These are phyloP conservation scores for Spinellus fusiger DNA, from an alignment of 192 early-diverging fungal species.

Conservation along the genomic window DNA sequence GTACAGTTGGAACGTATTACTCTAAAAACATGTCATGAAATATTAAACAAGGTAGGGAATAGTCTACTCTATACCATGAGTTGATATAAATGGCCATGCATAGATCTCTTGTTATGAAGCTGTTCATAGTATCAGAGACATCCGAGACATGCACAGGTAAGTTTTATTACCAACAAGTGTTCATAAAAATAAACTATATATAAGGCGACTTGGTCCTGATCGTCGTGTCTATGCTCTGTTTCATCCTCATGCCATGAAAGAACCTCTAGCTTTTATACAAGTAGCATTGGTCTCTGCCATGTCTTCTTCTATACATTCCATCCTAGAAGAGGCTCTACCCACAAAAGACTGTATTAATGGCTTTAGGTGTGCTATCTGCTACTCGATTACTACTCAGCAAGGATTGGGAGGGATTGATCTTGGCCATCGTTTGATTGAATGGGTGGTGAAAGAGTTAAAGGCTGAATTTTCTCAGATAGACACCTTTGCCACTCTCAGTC, in stretches of 20 bases:
- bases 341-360: conserved; percentile 15
- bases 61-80: too few species aligned
- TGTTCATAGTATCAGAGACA: conserved; percentile 79
- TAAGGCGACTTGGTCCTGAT: conserved; percentile 47
- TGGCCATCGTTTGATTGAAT: conserved; percentile 87
- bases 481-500: conserved; percentile 86
- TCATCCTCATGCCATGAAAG: conserved; percentile 65
- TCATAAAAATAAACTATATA: background rate
- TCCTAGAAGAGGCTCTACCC: conserved; percentile 24
- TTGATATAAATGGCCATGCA: background rate
- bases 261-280: conserved; percentile 88
- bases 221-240: conserved; percentile 84
- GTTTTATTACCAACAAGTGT: background rate
- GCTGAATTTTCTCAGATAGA: conserved; percentile 59
- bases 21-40: too few species aligned
- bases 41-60: too few species aligned
- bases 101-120: conserved; percentile 82
- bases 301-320: conserved; percentile 57
- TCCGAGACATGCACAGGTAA: conserved; percentile 78
- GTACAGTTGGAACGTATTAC: too few species aligned
- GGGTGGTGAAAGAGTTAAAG: conserved; percentile 78
- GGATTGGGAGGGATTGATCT: conserved; percentile 85
- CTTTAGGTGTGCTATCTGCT: conserved; percentile 77
- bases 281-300: conserved; percentile 68
- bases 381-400: conserved; percentile 88